A percentile compares a stretch with the other conserved stretches of the same genome.
These are phyloP conservation scores for Datisca glomerata DNA, from an alignment of 306 rosid genomes.

Conservation along the genomic window DNA sequence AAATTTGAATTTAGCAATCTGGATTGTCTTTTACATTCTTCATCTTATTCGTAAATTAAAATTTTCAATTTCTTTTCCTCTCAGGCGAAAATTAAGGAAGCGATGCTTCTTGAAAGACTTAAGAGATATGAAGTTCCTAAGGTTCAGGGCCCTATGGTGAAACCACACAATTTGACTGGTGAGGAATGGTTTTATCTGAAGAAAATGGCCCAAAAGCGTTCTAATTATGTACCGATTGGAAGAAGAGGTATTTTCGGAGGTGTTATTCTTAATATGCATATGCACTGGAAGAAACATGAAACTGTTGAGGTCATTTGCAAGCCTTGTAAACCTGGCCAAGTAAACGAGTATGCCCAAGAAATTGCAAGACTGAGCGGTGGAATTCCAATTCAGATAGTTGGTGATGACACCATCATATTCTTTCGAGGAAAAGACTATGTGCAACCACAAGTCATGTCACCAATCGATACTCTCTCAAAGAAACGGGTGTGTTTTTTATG, in stretches of 20 bases:
- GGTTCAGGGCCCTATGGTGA: slow-evolving; percentile 67
- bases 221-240: slow-evolving; percentile 87
- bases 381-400: slow-evolving; percentile 68
- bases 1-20: too few species aligned
- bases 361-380: slow-evolving; percentile 89
- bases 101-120: slow-evolving; percentile 68
- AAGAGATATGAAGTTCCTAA: slow-evolving; percentile 73
- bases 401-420: slow-evolving; percentile 70
- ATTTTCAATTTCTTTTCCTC: not conserved
- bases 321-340: slow-evolving; percentile 77
- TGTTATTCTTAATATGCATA: slow-evolving; percentile 87
- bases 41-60: too few species aligned
- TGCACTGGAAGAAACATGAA: slow-evolving; percentile 98
- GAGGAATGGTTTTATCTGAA: slow-evolving; percentile 78
- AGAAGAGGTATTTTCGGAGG: slow-evolving; percentile 92
- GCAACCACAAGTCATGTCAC: slow-evolving; percentile 85
- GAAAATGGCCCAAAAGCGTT: slow-evolving; percentile 87
- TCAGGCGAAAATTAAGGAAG: slow-evolving; percentile 83
- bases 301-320: slow-evolving; percentile 81
- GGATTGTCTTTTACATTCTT: too few species aligned
- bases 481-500: slow-evolving; percentile 49
- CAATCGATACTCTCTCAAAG: slow-evolving; percentile 73
- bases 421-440: slow-evolving; percentile 76
- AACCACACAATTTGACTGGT: slow-evolving; percentile 62
- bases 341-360: slow-evolving; percentile 72